Conservation (phyloP, 2,329 filamentous ascomycete species). For the Triangularia setosa region DNA sequence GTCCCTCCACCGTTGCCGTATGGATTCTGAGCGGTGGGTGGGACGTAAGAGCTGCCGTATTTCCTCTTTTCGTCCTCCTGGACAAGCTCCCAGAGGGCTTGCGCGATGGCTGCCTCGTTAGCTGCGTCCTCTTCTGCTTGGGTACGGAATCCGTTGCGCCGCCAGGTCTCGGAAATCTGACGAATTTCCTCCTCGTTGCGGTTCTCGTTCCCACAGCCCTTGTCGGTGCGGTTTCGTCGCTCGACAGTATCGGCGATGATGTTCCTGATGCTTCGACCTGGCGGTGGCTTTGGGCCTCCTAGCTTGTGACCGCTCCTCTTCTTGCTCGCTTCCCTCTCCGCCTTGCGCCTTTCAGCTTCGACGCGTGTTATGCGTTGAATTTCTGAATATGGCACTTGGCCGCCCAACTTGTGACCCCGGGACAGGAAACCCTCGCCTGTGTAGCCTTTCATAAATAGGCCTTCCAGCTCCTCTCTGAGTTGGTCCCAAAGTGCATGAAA, state of each 20-base stretch:
- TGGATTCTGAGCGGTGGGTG: slow-evolving; percentile 48
- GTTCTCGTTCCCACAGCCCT: slow-evolving; percentile 72
- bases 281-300: slow-evolving; percentile 54
- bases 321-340: slow-evolving; percentile 36
- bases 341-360: slow-evolving; percentile 67
- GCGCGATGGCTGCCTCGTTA: slow-evolving; percentile 80
- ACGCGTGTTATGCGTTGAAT: slow-evolving; percentile 69
- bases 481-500: slow-evolving; percentile 90
- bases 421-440: slow-evolving; percentile 86
- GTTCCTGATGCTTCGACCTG: slow-evolving; percentile 64
- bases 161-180: slow-evolving; percentile 60
- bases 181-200: slow-evolving; percentile 63
- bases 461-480: slow-evolving; percentile 78
- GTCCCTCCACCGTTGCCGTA: slow-evolving; percentile 40
- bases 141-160: slow-evolving; percentile 72
- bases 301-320: slow-evolving; percentile 66
- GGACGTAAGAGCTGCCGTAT: slow-evolving; percentile 53
- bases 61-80: slow-evolving; percentile 67
- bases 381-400: slow-evolving; percentile 64
- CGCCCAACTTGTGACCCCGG: slow-evolving; percentile 70
- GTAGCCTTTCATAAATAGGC: slow-evolving; percentile 74
- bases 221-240: slow-evolving; percentile 54
- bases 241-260: slow-evolving; percentile 70
- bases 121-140: slow-evolving; percentile 84
- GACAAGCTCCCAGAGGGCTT: slow-evolving; percentile 80